Evolutionary conservation across 1,284 basidiomycete genomes (phyloP).

Genomic region (Ganoderma resinaceum): DNA sequence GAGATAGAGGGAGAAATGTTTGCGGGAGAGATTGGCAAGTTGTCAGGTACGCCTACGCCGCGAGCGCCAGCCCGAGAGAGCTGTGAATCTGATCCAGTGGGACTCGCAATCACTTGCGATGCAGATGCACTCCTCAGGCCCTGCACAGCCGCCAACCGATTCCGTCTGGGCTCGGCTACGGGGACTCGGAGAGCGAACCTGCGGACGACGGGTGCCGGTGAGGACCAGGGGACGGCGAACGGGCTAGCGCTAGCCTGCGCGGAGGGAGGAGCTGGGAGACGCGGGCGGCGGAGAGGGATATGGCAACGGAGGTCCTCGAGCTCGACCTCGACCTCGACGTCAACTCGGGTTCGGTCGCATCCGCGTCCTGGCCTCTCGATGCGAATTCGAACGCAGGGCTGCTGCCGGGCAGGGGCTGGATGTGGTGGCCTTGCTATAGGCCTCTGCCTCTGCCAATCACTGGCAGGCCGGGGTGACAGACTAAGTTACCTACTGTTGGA

Average conservation of each 20-base stretch:
- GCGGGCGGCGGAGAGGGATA: not conserved
- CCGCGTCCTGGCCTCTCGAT: not conserved
- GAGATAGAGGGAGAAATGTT: constrained; percentile 23
- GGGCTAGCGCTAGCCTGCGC: not conserved
- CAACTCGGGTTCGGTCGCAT: not conserved
- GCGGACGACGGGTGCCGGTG: not conserved
- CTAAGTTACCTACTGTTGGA: too few relatives aligned
- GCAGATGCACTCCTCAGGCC: constrained; percentile 6
- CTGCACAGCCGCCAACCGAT: constrained; percentile 22
- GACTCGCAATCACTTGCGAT: constrained; percentile 4
- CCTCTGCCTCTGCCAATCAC: not conserved
- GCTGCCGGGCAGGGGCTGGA: too few relatives aligned
- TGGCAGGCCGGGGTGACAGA: not conserved
- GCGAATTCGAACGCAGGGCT: not conserved
- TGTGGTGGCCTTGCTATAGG: not conserved
- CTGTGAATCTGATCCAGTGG: constrained; percentile 26
- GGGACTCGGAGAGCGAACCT: not conserved
- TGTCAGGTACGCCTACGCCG: constrained; percentile 17
- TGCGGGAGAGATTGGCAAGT: constrained; percentile 17
- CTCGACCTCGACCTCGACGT: too few relatives aligned
- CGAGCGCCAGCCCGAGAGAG: constrained; percentile 1
- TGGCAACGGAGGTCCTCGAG: not conserved
- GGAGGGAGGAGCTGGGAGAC: not conserved
- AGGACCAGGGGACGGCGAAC: not conserved
- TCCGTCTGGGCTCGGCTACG: not conserved